A percentile compares a stretch with the other conserved stretches of the same genome.
Conservation (phyloP, 768 basidiomycete genomes). For the Hericium alpestre region DNA sequence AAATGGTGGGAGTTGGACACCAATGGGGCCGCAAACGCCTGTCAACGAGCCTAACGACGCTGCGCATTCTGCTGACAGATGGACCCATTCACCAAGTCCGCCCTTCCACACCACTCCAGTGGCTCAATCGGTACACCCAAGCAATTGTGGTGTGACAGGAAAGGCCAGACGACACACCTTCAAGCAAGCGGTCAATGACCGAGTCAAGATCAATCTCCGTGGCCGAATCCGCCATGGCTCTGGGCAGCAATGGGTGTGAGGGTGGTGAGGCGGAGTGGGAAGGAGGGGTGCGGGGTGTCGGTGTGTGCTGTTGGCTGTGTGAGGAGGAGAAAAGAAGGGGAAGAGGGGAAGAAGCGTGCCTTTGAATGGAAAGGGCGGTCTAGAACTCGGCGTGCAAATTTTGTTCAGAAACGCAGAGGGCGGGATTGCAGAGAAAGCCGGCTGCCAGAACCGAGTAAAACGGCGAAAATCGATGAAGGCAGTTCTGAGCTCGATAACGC, state of each 20-base stretch:
- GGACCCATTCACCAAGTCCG: background rate
- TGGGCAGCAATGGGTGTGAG: background rate
- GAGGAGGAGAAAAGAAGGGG: slow-evolving; percentile 2
- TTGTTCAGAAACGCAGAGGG: background rate
- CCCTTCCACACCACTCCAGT: background rate
- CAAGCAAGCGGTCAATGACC: slow-evolving; percentile 94
- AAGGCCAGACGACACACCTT: slow-evolving; percentile 57
- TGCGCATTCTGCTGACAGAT: background rate
- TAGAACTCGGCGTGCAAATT: background rate
- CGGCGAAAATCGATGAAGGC: slow-evolving; percentile 35
- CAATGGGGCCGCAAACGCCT: too few relatives aligned
- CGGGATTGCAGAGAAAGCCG: slow-evolving; percentile 14
- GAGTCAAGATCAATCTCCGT: slow-evolving; percentile 98
- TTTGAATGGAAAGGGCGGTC: slow-evolving; percentile 1
- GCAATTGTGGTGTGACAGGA: background rate
- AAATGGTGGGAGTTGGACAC: too few relatives aligned
- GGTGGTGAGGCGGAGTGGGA: background rate
- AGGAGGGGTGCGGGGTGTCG: background rate
- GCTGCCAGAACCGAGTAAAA: slow-evolving; percentile 22
- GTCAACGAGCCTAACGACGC: too few relatives aligned
- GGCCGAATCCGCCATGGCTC: slow-evolving; percentile 60
- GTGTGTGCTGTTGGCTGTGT: background rate
- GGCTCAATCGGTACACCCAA: background rate
- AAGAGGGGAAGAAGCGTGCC: slow-evolving; percentile 10
- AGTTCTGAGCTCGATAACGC: slow-evolving; percentile 22